phyloP scores from a whole-genome alignment of 2,329 filamentous ascomycete genomes.

The Apiospora aurea region DNA sequence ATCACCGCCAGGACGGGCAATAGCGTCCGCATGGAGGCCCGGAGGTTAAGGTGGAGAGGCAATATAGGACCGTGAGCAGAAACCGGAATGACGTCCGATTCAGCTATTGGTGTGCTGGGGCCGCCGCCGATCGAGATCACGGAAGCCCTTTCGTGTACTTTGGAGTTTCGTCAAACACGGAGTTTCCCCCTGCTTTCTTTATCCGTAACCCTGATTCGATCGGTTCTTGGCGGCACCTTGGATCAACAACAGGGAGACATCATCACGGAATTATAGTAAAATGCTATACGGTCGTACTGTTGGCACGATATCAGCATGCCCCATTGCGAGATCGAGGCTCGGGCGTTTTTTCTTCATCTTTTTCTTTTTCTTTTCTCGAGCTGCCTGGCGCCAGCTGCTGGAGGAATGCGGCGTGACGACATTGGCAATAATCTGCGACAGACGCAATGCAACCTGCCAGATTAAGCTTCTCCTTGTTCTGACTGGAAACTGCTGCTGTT shows the following conservation, averaged over 20 bases:
- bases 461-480: not conserved
- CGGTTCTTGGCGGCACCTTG: not conserved
- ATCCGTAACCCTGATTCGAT: not conserved
- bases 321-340: not conserved
- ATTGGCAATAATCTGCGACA: conserved; percentile 8
- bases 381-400: not conserved
- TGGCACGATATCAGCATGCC: not conserved
- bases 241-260: not conserved
- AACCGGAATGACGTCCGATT: not conserved
- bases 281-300: not conserved
- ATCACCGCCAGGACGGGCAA: not conserved
- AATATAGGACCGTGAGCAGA: not conserved
- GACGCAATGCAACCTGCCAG: not conserved
- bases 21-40: not conserved
- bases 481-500: no score
- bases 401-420: not conserved
- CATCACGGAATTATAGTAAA: not conserved
- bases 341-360: not conserved
- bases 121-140: not conserved
- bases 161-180: not conserved
- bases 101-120: not conserved
- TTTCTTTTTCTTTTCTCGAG: not conserved
- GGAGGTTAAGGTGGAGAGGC: not conserved
- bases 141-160: not conserved
- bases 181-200: not conserved